A percentile compares a stretch with the other conserved stretches of the same genome.
phyloP scores from a whole-genome alignment of 306 rosid genomes.

The Luffa aegyptiaca region DNA sequence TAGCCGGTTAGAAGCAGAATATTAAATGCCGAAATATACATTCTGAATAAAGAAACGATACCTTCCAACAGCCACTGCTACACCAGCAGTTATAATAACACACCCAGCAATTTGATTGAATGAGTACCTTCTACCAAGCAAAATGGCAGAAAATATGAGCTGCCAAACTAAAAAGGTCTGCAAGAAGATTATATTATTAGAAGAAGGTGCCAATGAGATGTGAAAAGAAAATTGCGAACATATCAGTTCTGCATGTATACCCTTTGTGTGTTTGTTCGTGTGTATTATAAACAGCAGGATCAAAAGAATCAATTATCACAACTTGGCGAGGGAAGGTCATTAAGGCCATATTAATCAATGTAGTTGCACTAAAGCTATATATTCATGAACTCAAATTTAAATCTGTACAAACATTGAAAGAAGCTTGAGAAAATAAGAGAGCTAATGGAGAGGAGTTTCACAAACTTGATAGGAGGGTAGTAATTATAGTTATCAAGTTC shows the following conservation, averaged over 20 bases:
- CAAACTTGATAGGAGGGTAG: neutral
- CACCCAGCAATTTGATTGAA: conserved; percentile 66
- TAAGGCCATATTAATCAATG: neutral
- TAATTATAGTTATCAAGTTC: neutral
- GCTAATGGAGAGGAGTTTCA: neutral
- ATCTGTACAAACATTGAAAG: neutral
- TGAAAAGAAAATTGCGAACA: neutral
- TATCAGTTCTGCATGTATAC: neutral
- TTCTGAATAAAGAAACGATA: conserved; percentile 14
- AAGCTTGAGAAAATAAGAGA: neutral
- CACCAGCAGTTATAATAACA: conserved; percentile 66
- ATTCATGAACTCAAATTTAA: neutral
- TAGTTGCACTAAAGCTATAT: neutral
- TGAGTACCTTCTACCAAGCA: conserved; percentile 62
- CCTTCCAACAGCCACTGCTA: conserved; percentile 71
- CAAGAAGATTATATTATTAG: conserved; percentile 18
- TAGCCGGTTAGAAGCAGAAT: neutral
- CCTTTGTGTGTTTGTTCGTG: neutral
- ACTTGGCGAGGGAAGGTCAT: neutral
- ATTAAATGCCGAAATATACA: neutral
- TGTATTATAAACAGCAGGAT: neutral
- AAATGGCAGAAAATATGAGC: conserved; percentile 46
- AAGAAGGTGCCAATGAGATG: neutral
- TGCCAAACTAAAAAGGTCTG: conserved; percentile 96
- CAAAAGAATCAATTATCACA: neutral